These are phyloP conservation scores for Fusarium udum DNA, from an alignment of 2,329 filamentous ascomycete genomes.

Conservation along the genomic window DNA sequence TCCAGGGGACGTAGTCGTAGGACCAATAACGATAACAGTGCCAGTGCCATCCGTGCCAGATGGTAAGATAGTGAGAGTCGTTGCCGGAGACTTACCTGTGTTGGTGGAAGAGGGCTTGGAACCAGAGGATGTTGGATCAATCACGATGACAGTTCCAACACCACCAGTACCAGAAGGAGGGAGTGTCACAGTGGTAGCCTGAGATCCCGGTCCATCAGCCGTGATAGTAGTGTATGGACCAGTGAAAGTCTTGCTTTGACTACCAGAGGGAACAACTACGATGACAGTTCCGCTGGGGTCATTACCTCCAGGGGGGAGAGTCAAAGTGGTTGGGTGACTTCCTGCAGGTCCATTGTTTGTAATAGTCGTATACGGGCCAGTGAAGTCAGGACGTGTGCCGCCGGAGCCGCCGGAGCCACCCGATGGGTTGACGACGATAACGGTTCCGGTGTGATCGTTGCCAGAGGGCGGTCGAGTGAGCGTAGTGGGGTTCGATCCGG, in stretches of 20 bases:
- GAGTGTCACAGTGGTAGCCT: neutral
- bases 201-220: neutral
- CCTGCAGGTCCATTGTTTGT: neutral
- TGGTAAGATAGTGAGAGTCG: neutral
- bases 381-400: neutral
- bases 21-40: neutral
- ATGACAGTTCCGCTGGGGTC: neutral
- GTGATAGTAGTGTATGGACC: neutral
- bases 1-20: neutral
- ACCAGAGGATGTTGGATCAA: neutral
- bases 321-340: neutral
- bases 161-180: neutral
- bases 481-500: neutral
- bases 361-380: neutral
- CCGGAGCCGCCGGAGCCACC: neutral
- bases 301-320: neutral
- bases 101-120: neutral
- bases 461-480: neutral
- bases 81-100: neutral
- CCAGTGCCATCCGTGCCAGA: neutral
- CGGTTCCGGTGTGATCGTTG: neutral
- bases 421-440: neutral
- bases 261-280: neutral
- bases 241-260: neutral
- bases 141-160: neutral